Evolutionary conservation across 768 basidiomycete species (phyloP).

Genomic region (Lactarius hengduanensis): DNA sequence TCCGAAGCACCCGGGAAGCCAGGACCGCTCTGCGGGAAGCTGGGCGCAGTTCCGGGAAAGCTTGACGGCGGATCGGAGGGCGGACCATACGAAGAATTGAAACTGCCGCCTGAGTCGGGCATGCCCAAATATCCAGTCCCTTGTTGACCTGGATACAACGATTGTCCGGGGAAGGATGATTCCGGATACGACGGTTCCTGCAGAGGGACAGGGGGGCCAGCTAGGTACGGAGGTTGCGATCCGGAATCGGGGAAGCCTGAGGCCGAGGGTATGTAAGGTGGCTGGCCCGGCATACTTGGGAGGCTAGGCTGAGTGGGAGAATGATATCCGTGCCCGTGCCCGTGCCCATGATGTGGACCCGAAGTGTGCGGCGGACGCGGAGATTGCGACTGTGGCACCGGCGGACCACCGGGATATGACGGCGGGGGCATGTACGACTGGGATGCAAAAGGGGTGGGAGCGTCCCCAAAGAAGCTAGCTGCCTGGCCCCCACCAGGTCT

Average conservation of each 20-base stretch:
- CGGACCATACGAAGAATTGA: conserved; percentile 21
- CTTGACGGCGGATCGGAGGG: conserved; percentile 15
- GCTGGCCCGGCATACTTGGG: neutral
- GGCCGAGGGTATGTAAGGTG: conserved; percentile 3
- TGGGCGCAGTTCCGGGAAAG: conserved; percentile 6
- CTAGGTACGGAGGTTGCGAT: neutral
- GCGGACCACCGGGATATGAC: conserved; percentile 12
- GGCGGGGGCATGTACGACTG: conserved; percentile 5
- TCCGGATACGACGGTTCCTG: neutral
- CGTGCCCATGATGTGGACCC: neutral
- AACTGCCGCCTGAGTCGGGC: conserved; percentile 7
- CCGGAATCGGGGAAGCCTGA: conserved; percentile 4
- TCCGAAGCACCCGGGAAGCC: conserved; percentile 28
- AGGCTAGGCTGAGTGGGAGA: conserved; percentile 10
- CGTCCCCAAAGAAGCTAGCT: conserved; percentile 15
- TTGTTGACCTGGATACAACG: conserved; percentile 25
- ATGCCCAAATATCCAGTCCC: conserved; percentile 7
- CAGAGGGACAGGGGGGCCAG: neutral
- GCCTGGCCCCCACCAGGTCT: conserved; percentile 7
- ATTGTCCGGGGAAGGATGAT: conserved; percentile 19
- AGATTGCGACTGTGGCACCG: conserved; percentile 3
- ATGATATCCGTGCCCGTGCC: neutral
- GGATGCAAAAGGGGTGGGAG: conserved; percentile 3
- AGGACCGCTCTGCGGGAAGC: conserved; percentile 1
- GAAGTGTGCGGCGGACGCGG: conserved; percentile 4